Base-by-base conservation (phyloP, 1,284 basidiomycete genomes). In the Thelephora terrestris region DNA sequence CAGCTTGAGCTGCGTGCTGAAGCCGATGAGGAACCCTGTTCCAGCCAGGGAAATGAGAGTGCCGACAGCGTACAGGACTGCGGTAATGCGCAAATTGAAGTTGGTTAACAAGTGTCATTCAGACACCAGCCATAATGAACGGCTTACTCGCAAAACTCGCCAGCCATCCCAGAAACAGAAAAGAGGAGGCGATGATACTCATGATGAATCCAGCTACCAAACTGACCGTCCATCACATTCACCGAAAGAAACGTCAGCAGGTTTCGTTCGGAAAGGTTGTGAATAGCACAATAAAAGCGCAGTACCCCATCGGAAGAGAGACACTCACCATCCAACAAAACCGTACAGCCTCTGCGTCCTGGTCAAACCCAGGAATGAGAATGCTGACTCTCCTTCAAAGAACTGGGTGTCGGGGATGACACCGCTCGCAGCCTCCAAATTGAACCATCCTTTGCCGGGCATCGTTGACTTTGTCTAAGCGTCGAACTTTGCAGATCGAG, bases 1-100 rank as follows among this genome's bases (percentile, higher is more conserved):
- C 55, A 89, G 72, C 66, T 90, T 87, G 37, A 86, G 51, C 63
- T 94, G 91, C 55, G 77, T 85, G 53, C 68, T 64, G 66, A 93
- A 94, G 50, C 85, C 90, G 56, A 94, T 79, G 59, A 95, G 68
- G 70, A 94, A 95, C 2, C 91, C 92, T 0, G 91, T 94, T 23
- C 91, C 93, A 51, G 88, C 65, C 46, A 97, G 76, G 9, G 86
- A 85, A 49, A 95, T 66, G 52, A 96, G 65, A 46, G 89, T 86
- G 27, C 93, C 94, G 38, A 95, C 54, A 25, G 75, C 79, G 69
- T 92, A 97, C 38, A 97, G 72, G 12, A 87, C 85, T 90, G 61
- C 17, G 21, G 12, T 37, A 12, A 25, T n/a, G 40, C 21, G 10
- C 38, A 35, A 12, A 35, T 10, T 21, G 34, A 18, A 49, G 32